These are phyloP conservation scores for Lasiosphaeriaceae sp. DNA, from an alignment of 495 filamentous ascomycete species.

Conservation along the genomic window DNA sequence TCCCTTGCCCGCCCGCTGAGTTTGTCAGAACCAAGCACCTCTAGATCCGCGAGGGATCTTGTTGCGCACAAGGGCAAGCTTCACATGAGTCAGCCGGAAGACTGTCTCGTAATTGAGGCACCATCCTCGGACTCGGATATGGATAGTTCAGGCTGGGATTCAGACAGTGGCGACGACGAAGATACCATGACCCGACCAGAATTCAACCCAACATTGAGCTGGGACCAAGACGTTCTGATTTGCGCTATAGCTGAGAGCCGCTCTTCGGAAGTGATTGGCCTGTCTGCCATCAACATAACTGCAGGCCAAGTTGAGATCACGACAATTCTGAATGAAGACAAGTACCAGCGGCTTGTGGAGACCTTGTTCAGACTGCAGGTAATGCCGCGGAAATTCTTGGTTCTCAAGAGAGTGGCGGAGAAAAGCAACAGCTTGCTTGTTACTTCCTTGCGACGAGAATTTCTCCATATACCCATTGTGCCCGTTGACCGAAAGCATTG, in stretches of 20 bases:
- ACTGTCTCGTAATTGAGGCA: too few relatives aligned
- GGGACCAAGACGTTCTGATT: conserved; percentile 58
- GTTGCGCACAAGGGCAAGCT: too few relatives aligned
- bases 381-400: conserved; percentile 13
- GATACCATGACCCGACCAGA: too few relatives aligned
- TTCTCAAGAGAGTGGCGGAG: conserved; percentile 47
- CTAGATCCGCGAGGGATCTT: too few relatives aligned
- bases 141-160: too few relatives aligned
- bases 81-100: too few relatives aligned
- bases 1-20: too few relatives aligned
- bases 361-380: conserved; percentile 62
- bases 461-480: conserved; percentile 54
- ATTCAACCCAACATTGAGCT: too few relatives aligned
- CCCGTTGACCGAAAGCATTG: conserved; percentile 79
- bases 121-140: too few relatives aligned
- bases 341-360: conserved; percentile 57
- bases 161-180: too few relatives aligned
- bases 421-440: conserved; percentile 71
- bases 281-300: conserved; percentile 83
- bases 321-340: conserved; percentile 74
- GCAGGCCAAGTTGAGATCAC: conserved; percentile 59
- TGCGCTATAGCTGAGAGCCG: conserved; percentile 90
- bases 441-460: conserved; percentile 57
- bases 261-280: conserved; percentile 67
- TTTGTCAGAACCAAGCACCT: too few relatives aligned